These are phyloP conservation scores for Cornus controversa DNA, from an alignment of 148 eudicot species.

Conservation along the genomic window DNA sequence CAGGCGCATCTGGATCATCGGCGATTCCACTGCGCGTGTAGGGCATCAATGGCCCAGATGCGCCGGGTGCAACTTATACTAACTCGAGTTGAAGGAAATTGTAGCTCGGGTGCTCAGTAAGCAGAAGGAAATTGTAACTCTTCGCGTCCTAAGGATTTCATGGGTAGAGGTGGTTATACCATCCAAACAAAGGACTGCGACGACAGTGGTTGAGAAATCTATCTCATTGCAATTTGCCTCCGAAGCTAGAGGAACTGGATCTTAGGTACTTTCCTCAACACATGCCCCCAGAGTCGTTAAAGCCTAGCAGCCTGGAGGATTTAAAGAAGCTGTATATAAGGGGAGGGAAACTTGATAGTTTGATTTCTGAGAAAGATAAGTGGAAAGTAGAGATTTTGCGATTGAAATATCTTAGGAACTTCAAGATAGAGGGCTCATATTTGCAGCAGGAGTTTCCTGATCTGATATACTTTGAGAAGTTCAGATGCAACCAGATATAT, in stretches of 20 bases:
- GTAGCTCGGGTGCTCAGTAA: not conserved
- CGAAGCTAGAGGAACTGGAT: constrained; percentile 10
- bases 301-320: not conserved
- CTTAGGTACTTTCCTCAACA: not conserved
- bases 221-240: not conserved
- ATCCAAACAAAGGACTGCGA: not conserved
- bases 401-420: constrained; percentile 7
- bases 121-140: not conserved
- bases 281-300: not conserved
- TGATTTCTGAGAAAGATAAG: not conserved
- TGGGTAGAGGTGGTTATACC: not conserved
- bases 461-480: not conserved
- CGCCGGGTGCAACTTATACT: not conserved
- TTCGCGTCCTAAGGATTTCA: not conserved
- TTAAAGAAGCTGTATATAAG: constrained; percentile 6
- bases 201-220: not conserved
- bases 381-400: constrained; percentile 3
- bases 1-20: too few species aligned
- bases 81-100: not conserved
- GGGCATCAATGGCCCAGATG: not conserved
- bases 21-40: too few species aligned
- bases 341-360: constrained; percentile 1
- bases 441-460: not conserved
- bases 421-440: not conserved
- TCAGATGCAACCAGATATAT: not conserved